Evolutionary conservation across 352 stramenopile genomes (phyloP), one percentile per base, ranked within the genome.

Genomic region (Phytophthora fragariae): DNA sequence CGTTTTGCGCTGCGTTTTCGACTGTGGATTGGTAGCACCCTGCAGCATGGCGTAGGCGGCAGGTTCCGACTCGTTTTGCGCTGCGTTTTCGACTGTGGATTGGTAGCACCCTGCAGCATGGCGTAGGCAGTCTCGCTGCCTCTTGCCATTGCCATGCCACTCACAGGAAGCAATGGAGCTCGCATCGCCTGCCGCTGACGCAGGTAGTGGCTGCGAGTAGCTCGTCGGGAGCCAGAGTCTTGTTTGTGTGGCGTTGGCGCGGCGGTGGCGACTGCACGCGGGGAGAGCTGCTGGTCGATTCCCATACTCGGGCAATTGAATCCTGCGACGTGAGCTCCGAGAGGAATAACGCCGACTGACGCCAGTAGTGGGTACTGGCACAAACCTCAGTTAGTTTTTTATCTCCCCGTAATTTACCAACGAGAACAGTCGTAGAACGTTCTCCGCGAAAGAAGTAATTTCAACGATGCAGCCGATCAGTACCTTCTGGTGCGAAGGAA

Each of bases 121-220:
- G 55, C 24, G 35, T 61, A 69, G 1, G 62, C n/a, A n/a, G 37
- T 71, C 9, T 63, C 54, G 5, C 35, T 60, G 9, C 56, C 54
- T 37, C 37, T 59, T 24, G 57, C 49, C 62, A 76, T 68, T 50
- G 55, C 21, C 56, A 76, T 57, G 9, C 62, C 59, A 17, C 44
- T 56, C 53, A 76, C 63, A 10, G 69, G 69, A 27, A 72, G 69
- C 50, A 68, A n/a, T 0, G 62, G 49, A 1, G 62, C 49, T 10
- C 61, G 39, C 57, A 61, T 58, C 10, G 62, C 52, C 15, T 66
- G 56, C 9, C 62, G 55, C 14, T 68, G 52, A 17, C 56, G 57
- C 4, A 41, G 50, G 21, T 67, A 66, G 21, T 17, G 49, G 12
- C 57, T 60, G 24, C 47, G 44, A 21, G 14, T 56, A 3, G 31